These are phyloP conservation scores for Schwanniomyces vanrijiae DNA, from an alignment of 805 yeast genomes.

Conservation along the genomic window DNA sequence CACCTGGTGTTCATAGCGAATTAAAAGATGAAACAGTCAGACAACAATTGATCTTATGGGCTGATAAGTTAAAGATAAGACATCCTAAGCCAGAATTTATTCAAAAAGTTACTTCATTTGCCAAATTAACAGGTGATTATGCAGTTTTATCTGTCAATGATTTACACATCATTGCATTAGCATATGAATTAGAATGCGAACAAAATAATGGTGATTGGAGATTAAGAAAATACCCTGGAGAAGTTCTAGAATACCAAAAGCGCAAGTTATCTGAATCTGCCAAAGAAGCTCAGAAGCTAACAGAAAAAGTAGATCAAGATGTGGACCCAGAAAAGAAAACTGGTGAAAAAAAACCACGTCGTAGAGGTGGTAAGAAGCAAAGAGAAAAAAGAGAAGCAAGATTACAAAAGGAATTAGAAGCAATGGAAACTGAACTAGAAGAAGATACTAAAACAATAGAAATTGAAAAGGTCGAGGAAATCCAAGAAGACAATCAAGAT, in stretches of 20 bases:
- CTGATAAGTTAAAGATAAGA: constrained; percentile 62
- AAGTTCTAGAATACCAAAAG: constrained; percentile 33
- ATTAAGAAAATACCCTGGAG: constrained; percentile 74
- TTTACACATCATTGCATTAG: constrained; percentile 86
- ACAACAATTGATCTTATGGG: constrained; percentile 78
- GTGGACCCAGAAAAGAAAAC: constrained; percentile 10
- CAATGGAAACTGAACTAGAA: constrained; percentile 10
- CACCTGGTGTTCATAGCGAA: constrained; percentile 89
- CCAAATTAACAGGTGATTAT: constrained; percentile 88
- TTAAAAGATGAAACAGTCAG: constrained; percentile 84
- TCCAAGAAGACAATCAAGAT: constrained; percentile 8
- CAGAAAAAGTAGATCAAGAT: constrained; percentile 13
- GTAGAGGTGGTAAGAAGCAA: constrained; percentile 68
- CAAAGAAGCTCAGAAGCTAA: constrained; percentile 6
- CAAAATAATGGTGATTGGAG: constrained; percentile 67
- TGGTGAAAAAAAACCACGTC: constrained; percentile 28
- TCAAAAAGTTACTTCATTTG: constrained; percentile 68
- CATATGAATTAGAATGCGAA: constrained; percentile 83
- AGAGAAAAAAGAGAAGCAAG: constrained; percentile 54
- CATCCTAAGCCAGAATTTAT: constrained; percentile 74
- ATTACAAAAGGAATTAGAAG: constrained; percentile 24
- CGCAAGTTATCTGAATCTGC: constrained; percentile 6
- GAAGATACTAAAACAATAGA: constrained; percentile 3
- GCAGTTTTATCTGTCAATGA: constrained; percentile 87
- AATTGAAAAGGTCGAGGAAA: not conserved